These are phyloP conservation scores for Neurospora terricola DNA, from an alignment of 495 filamentous ascomycete genomes.

Conservation along the genomic window DNA sequence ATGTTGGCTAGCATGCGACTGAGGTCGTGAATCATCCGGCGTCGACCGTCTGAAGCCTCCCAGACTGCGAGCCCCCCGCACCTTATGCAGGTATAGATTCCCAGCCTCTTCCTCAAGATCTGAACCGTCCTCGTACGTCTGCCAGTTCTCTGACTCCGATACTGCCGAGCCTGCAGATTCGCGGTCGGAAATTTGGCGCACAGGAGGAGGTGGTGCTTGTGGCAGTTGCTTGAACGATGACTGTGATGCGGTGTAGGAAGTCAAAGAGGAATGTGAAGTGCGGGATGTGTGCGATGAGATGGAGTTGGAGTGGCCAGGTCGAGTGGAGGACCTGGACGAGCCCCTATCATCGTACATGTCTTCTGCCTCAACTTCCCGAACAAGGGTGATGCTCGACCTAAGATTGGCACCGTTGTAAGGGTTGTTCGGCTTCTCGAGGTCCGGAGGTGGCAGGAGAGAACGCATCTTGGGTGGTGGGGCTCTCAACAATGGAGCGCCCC, in stretches of 20 bases:
- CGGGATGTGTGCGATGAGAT: constrained; percentile 12
- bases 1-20: constrained; percentile 9
- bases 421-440: constrained; percentile 50
- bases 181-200: constrained; percentile 60
- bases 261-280: constrained; percentile 15
- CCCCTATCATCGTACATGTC: constrained; percentile 70
- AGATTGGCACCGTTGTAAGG: constrained; percentile 58
- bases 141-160: constrained; percentile 89
- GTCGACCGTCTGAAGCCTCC: constrained; percentile 41
- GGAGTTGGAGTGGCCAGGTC: constrained; percentile 10
- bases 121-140: constrained; percentile 74
- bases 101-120: constrained; percentile 65
- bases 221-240: constrained; percentile 2
- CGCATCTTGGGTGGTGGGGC: constrained; percentile 86
- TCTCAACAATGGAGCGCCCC: constrained; percentile 38
- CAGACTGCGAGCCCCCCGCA: constrained; percentile 45
- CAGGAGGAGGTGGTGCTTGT: constrained; percentile 22
- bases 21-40: constrained; percentile 21
- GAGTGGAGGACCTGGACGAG: constrained; percentile 5
- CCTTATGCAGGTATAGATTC: constrained; percentile 68
- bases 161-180: constrained; percentile 56
- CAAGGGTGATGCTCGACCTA: constrained; percentile 42
- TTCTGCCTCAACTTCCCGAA: constrained; percentile 71
- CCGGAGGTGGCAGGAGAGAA: constrained; percentile 59
- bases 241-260: constrained; percentile 9